Base-by-base conservation (phyloP, 2,329 filamentous ascomycete species). In the Alternaria conjuncta region DNA sequence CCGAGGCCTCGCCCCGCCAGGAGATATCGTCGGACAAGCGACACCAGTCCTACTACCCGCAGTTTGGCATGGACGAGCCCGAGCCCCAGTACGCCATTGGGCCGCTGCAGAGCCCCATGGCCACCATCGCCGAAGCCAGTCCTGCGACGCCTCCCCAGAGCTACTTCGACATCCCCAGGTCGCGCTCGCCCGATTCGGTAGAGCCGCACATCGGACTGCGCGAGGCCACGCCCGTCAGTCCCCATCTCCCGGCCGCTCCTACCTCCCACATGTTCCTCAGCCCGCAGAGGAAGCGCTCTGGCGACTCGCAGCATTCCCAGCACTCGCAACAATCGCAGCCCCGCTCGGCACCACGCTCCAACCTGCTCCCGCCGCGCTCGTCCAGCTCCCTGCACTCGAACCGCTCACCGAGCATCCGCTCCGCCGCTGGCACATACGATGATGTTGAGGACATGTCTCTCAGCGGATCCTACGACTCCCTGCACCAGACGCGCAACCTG, bases 371-470 rank as follows among this genome's bases (percentile, higher is more conserved):
- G 45, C 81, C 81, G 6, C 75, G 77, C 26, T 82, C 83, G n/a
- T 79, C 83, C 20, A 75, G 71, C 25, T 77, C 74, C 6, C 62
- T 74, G 15, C 71, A 72, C 50, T 68, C 69, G 20, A 71, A 69
- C 41, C 74, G 74, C 46, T 80, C 80, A 10, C 80, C 84, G n/a
- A 84, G 82, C 71, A 82, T 84, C 32, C 74, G 82, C 51, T 84
- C 84, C 11, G 80, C 83, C 11, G 78, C 74, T 23, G 78, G 73
- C 60, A 89, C 88, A 26, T 90, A 88, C 2, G 86, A 88, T 62
- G 92, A 94, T 55, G 91, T 93, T 58, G 92, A 95, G 62, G 86
- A 85, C 49, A 85, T 86, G 72, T 87, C 86, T 2, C 83, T 85
- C 61, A 82, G 81, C n/a, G 82, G 84, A 12, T 87, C 86, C 11